Evolutionary conservation across 2,329 filamentous ascomycete species (phyloP).

Genomic region (Cordyceps fumosorosea): DNA sequence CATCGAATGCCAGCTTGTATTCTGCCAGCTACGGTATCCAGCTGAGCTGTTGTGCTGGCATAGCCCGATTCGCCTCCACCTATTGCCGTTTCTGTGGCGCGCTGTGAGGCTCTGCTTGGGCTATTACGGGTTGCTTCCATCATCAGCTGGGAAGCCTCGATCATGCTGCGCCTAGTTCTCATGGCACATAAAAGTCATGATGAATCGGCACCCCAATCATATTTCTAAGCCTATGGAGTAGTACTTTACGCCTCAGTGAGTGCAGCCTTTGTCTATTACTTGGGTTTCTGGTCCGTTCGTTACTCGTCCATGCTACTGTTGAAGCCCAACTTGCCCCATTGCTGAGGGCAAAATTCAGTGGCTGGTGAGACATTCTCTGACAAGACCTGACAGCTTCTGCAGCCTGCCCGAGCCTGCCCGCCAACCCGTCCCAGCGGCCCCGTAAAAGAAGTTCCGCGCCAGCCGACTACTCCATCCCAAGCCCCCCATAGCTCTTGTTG

Average conservation of each 20-base stretch:
- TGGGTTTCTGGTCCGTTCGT: neutral
- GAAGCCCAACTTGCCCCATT: neutral
- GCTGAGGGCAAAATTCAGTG: neutral
- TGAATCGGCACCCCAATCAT: too few species aligned
- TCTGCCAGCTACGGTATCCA: neutral
- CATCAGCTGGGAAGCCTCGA: neutral
- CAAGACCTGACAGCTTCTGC: neutral
- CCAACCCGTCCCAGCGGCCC: too few species aligned
- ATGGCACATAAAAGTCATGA: too few species aligned
- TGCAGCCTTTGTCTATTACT: neutral
- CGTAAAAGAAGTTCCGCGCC: too few species aligned
- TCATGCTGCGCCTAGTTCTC: neutral
- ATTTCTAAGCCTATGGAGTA: neutral
- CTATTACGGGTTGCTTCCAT: neutral
- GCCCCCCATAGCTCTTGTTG: too few species aligned
- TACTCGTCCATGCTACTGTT: neutral
- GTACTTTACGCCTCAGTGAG: neutral
- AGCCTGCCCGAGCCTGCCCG: neutral
- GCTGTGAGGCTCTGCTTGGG: slow-evolving; percentile 1
- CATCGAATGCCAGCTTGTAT: neutral
- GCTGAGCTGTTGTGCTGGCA: neutral
- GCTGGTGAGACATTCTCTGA: slow-evolving; percentile 8
- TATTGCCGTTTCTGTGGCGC: neutral
- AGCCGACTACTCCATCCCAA: too few species aligned
- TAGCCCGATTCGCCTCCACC: neutral